phyloP scores from a whole-genome alignment of 1,284 basidiomycete genomes.

The Phenoliferia sp. region DNA sequence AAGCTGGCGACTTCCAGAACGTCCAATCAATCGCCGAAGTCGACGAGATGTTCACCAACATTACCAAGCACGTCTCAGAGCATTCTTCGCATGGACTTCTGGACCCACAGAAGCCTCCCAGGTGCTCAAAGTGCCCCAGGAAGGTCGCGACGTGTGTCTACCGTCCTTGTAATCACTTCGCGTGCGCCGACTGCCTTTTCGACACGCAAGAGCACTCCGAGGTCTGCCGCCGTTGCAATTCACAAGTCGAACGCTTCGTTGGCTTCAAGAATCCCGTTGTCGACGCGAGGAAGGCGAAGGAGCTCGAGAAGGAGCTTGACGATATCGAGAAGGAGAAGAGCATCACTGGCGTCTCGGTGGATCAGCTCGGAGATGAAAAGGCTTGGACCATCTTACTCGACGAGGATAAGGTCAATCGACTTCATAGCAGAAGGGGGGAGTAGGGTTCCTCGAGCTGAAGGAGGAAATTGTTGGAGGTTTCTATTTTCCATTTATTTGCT shows the following conservation, averaged over 20 bases:
- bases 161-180: constrained; percentile 1
- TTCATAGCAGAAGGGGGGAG: no score
- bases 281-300: constrained; percentile 1
- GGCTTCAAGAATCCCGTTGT: background rate
- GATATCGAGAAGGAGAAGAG: background rate
- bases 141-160: background rate
- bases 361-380: background rate
- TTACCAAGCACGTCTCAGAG: background rate
- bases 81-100: no score
- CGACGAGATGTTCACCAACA: background rate
- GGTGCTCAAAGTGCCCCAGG: background rate
- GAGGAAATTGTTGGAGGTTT: no score
- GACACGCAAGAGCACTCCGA: background rate
- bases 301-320: background rate
- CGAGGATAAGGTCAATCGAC: background rate
- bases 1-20: background rate
- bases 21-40: constrained; percentile 1
- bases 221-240: background rate
- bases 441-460: no score
- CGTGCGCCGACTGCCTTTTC: constrained; percentile 1
- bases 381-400: background rate
- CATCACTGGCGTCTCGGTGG: background rate
- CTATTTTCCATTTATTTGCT: no score
- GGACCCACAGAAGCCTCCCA: background rate
- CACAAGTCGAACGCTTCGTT: background rate